Evolutionary conservation across 306 rosid genomes (phyloP), one percentile per base, ranked within the genome.

Genomic region (Luffa aegyptiaca): DNA sequence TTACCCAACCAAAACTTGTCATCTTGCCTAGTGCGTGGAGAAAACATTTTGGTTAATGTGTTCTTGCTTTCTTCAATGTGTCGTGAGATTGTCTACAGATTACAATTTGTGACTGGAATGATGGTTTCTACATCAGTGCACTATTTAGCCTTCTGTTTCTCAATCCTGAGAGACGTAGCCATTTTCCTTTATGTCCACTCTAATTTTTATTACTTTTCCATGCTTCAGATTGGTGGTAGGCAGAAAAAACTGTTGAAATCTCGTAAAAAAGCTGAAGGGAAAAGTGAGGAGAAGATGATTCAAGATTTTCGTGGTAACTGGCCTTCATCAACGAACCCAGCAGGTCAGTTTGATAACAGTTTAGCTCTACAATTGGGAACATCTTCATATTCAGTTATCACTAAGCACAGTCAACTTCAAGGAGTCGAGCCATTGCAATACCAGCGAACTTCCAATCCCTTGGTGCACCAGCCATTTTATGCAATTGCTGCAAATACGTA

Each of bases 261-360:
- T 82, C 85, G 57, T 76, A 87, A 84, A 88, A 88, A 75, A 48
- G 36, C 86, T 78, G 87, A 82, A 71, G 85, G 78, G 59, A 91
- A 80, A 84, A 84, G 79, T 31, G 85, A 86, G 83, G 92, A 65
- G 58, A 86, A 86, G 26, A 36, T 69, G 12, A 35, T 82, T 80
- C 91, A 82, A 83, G 90, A 86, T 53, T 62, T 78, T 80, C 86
- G 84, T 88, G 87, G 88, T 57, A 81, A 80, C 78, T 88, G 91
- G 93, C 82, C 94, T 82, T 81, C 93, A 69, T 84, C 93, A 66
- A 79, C 82, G 57, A 84, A 72, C 76, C 82, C 78, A 6, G 81
- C 90, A 14, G 80, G 81, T 81, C 93, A 87, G 48, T 85, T 83
- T 83, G 88, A 88, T 86, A 91, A 82, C 87, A 88, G 86, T 76